These are phyloP conservation scores for Cladosporium cucumerinum DNA, from an alignment of 2,329 filamentous ascomycete genomes.

Conservation along the genomic window DNA sequence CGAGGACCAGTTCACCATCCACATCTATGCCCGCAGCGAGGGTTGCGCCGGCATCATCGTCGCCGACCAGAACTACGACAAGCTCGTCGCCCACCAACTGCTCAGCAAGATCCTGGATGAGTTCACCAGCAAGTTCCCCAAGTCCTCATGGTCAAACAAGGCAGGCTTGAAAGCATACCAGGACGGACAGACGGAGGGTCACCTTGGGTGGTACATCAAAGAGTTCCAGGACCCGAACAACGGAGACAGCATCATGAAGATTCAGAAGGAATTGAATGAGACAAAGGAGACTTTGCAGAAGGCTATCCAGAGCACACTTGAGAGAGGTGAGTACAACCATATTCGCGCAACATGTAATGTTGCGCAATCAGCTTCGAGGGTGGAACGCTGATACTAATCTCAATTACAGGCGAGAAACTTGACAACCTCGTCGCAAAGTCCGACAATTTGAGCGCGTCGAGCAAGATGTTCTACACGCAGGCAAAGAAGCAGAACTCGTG, in stretches of 20 bases:
- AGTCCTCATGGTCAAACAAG: conserved; percentile 60
- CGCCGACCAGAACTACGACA: conserved; percentile 19
- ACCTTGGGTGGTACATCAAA: conserved; percentile 53
- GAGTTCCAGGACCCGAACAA: conserved; percentile 84
- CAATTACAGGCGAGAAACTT: conserved; percentile 73
- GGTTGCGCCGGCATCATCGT: conserved; percentile 39
- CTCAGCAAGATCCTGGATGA: conserved; percentile 85
- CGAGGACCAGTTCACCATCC: conserved; percentile 69
- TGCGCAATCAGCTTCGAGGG: background rate
- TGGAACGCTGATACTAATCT: background rate
- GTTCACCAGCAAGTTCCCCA: conserved; percentile 74
- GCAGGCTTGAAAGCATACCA: conserved; percentile 72
- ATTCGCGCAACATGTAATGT: background rate
- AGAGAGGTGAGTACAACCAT: conserved; percentile 59
- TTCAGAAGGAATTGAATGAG: conserved; percentile 94
- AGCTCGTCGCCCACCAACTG: conserved; percentile 72
- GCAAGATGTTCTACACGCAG: conserved; percentile 93
- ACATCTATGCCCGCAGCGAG: conserved; percentile 45
- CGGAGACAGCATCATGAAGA: conserved; percentile 78
- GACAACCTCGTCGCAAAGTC: conserved; percentile 92
- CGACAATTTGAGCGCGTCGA: conserved; percentile 82
- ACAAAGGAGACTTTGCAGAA: conserved; percentile 97
- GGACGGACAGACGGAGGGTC: conserved; percentile 5
- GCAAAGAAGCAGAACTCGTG: conserved; percentile 62
- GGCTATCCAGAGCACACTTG: conserved; percentile 83